Evolutionary conservation across 495 filamentous ascomycete species (phyloP).

Genomic region (Parachaetomium inaequale): DNA sequence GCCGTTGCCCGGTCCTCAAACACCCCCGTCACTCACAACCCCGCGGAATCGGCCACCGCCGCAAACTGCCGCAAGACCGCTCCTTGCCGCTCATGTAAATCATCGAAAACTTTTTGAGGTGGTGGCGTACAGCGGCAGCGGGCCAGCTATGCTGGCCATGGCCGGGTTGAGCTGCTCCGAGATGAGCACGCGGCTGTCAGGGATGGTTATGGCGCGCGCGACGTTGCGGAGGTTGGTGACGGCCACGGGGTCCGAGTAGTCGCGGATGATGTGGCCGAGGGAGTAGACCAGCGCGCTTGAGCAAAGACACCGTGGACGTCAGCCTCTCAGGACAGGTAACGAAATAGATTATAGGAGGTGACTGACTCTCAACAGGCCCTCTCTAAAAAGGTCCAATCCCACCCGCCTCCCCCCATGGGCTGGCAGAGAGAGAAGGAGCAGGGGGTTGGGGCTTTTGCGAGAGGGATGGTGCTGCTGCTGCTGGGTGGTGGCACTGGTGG

Average conservation of each 20-base stretch:
- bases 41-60: constrained; percentile 27
- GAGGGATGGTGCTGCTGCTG: too few species aligned
- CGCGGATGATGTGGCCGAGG: constrained; percentile 36
- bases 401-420: constrained; percentile 29
- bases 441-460: too few species aligned
- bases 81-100: constrained; percentile 41
- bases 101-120: constrained; percentile 40
- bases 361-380: constrained; percentile 30
- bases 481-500: background rate
- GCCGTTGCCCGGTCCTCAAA: constrained; percentile 26
- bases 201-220: constrained; percentile 21
- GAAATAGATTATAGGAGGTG: background rate
- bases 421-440: too few species aligned
- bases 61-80: constrained; percentile 33
- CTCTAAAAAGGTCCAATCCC: constrained; percentile 31
- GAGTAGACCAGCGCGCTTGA: constrained; percentile 36
- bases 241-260: constrained; percentile 36
- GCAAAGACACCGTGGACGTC: too few species aligned
- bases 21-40: constrained; percentile 34
- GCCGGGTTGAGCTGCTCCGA: constrained; percentile 36
- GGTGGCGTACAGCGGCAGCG: constrained; percentile 29
- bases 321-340: background rate
- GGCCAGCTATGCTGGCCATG: background rate
- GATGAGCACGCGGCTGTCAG: constrained; percentile 32
- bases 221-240: constrained; percentile 29